A percentile compares a stretch with the other conserved stretches of the same genome.
phyloP scores from a whole-genome alignment of 805 yeast genomes.

The Myxozyma udenii region DNA sequence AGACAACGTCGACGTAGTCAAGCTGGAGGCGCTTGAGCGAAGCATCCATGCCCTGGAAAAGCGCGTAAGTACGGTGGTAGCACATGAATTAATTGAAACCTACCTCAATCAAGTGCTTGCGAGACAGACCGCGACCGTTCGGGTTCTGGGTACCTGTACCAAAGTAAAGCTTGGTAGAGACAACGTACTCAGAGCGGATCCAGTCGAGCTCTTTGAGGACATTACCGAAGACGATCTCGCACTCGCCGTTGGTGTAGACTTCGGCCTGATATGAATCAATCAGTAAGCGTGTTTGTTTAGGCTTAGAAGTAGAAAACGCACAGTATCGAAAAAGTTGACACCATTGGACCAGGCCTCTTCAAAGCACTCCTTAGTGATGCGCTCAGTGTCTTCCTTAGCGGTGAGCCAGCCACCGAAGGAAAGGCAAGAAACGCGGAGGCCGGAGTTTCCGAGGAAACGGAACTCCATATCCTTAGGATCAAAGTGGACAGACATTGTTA shows the following conservation, averaged over 20 bases:
- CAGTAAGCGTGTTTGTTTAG: background rate
- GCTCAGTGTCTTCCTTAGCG: constrained; percentile 33
- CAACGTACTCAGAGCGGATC: constrained; percentile 36
- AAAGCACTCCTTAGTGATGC: constrained; percentile 33
- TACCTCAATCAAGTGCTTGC: constrained; percentile 37
- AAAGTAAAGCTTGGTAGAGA: constrained; percentile 38
- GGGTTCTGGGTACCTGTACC: constrained; percentile 33
- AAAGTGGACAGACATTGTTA: too few species aligned
- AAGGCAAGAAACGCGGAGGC: constrained; percentile 37
- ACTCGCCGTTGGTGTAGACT: constrained; percentile 34
- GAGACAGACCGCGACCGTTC: constrained; percentile 36
- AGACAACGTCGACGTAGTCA: constrained; percentile 37
- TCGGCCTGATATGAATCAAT: constrained; percentile 27
- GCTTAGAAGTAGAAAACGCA: constrained; percentile 9
- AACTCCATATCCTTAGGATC: constrained; percentile 33
- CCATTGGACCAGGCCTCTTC: constrained; percentile 37
- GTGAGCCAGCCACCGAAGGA: constrained; percentile 39
- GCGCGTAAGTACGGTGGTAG: background rate
- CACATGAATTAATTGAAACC: background rate
- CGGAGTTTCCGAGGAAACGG: constrained; percentile 38
- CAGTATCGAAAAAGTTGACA: constrained; percentile 39
- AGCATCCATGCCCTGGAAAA: constrained; percentile 32
- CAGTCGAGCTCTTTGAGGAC: constrained; percentile 36
- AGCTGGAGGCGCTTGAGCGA: constrained; percentile 36
- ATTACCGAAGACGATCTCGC: constrained; percentile 36